Conservation (phyloP, 495 filamentous ascomycete genomes). For the Trichoderma orchidacearum region DNA sequence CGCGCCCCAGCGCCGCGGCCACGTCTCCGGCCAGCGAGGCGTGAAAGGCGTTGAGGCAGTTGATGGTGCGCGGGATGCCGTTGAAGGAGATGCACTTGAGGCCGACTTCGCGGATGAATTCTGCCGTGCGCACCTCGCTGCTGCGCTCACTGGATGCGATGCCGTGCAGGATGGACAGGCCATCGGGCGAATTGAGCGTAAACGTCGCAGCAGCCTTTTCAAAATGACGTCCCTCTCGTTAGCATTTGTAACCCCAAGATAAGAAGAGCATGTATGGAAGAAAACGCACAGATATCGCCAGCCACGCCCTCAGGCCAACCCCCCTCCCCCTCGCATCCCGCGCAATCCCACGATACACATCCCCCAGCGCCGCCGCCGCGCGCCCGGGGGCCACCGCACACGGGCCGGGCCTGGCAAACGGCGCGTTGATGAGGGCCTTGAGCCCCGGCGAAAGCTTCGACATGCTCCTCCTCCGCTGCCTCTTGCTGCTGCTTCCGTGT, state of each 20-base stretch:
- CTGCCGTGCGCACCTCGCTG: conserved; percentile 42
- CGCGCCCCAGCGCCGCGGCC: conserved; percentile 25
- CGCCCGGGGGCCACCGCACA: conserved; percentile 25
- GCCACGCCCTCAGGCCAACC: conserved; percentile 47
- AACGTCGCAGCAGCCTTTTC: conserved; percentile 23
- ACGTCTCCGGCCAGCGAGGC: conserved; percentile 36
- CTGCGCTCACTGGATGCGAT: conserved; percentile 25
- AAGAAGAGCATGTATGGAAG: too few species aligned
- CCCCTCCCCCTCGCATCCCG: conserved; percentile 36
- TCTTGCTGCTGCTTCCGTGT: too few species aligned
- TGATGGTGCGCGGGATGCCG: conserved; percentile 70
- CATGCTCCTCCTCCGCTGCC: conserved; percentile 25
- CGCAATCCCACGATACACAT: conserved; percentile 46
- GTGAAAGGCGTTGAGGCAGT: conserved; percentile 56
- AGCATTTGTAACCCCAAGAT: too few species aligned
- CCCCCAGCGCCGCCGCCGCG: conserved; percentile 46
- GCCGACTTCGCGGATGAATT: conserved; percentile 66
- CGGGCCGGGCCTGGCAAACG: conserved; percentile 45
- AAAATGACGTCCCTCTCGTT: too few species aligned
- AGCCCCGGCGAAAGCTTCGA: conserved; percentile 53
- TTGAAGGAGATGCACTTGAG: conserved; percentile 79
- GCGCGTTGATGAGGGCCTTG: conserved; percentile 58
- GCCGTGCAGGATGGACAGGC: conserved; percentile 24
- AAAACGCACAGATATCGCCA: conserved; percentile 44
- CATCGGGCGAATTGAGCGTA: conserved; percentile 23